Conservation (phyloP, 2,329 filamentous ascomycete genomes). For the Hymenoscyphus repandus region DNA sequence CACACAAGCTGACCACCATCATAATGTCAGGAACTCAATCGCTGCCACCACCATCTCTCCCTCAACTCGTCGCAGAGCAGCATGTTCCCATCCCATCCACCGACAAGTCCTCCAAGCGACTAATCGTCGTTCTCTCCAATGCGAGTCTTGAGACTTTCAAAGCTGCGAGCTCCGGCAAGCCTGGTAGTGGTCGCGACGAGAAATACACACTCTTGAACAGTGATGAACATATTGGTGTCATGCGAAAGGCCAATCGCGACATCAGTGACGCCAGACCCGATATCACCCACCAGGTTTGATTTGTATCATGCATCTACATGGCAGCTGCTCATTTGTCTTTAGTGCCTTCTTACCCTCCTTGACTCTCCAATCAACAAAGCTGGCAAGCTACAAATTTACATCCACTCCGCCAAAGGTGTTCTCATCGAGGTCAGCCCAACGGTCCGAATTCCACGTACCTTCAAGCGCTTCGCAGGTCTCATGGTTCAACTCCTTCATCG, state of each 20-base stretch:
- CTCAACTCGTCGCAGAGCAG: conserved; percentile 90
- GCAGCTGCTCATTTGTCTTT: conserved; percentile 26
- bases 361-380: conserved; percentile 99
- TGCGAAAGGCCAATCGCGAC: conserved; percentile 99
- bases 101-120: conserved; percentile 84
- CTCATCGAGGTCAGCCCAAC: conserved; percentile 98
- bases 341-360: conserved; percentile 95
- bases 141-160: conserved; percentile 98
- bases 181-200: conserved; percentile 62
- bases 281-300: conserved; percentile 91
- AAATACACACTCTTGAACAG: conserved; percentile 98
- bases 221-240: conserved; percentile 97
- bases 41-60: conserved; percentile 83
- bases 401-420: conserved; percentile 94
- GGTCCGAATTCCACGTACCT: conserved; percentile 94
- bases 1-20: conserved; percentile 20
- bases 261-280: conserved; percentile 97
- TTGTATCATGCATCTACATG: conserved; percentile 17
- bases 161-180: conserved; percentile 64
- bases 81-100: conserved; percentile 74
- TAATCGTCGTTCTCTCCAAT: conserved; percentile 96
- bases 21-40: conserved; percentile 75
- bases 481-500: conserved; percentile 98
- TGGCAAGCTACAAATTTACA: conserved; percentile 95
- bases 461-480: conserved; percentile 96